Evolutionary conservation across 2,329 filamentous ascomycete species (phyloP).

Genomic region (Leptodontidium sp.): DNA sequence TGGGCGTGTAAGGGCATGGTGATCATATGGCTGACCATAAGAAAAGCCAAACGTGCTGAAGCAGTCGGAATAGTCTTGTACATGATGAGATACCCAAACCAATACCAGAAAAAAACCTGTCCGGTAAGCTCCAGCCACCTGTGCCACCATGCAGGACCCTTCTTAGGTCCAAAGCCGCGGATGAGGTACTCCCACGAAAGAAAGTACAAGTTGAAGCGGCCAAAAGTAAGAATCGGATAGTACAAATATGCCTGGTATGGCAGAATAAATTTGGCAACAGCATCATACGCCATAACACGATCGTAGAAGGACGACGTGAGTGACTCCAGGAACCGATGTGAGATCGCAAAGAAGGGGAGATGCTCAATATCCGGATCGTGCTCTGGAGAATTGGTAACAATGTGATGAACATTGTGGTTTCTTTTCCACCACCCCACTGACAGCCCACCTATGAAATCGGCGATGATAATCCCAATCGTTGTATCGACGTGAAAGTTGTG

Average conservation of each 20-base stretch:
- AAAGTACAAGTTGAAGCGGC: conserved; percentile 86
- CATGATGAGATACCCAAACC: conserved; percentile 85
- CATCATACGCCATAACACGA: conserved; percentile 79
- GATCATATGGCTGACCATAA: conserved; percentile 82
- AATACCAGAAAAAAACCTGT: conserved; percentile 83
- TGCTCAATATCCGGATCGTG: conserved; percentile 96
- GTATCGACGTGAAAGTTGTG: conserved; percentile 86
- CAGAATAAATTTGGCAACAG: conserved; percentile 73
- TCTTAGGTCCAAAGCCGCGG: conserved; percentile 72
- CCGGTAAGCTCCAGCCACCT: conserved; percentile 81
- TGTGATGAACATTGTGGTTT: conserved; percentile 96
- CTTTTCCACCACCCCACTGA: conserved; percentile 97
- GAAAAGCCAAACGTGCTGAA: conserved; percentile 74
- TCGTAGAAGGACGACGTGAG: conserved; percentile 86
- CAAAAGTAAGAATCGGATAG: conserved; percentile 81
- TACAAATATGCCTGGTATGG: conserved; percentile 83
- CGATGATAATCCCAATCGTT: conserved; percentile 87
- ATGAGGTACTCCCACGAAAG: conserved; percentile 83
- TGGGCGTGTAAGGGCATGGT: conserved; percentile 87
- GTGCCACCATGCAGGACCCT: conserved; percentile 84
- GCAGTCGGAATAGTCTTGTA: conserved; percentile 76
- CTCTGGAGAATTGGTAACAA: conserved; percentile 93
- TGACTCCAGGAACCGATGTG: conserved; percentile 78
- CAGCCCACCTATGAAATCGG: conserved; percentile 87
- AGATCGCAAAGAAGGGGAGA: conserved; percentile 87